Evolutionary conservation across 371 early-diverging fungal genomes (phyloP).

Genomic region (Zopfochytrium polystomum): DNA sequence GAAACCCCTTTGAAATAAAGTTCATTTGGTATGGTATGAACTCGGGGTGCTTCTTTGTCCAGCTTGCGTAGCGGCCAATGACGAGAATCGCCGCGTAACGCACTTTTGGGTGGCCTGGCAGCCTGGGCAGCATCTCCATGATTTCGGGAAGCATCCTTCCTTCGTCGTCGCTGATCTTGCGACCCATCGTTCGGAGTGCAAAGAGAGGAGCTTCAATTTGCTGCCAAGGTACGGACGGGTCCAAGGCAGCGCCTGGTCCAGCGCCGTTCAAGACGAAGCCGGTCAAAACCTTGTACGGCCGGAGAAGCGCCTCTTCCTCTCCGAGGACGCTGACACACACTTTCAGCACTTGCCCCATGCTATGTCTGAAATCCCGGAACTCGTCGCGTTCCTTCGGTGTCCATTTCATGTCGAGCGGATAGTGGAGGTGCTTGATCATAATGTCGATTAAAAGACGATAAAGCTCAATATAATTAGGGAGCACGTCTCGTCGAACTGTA

Average conservation of each 20-base stretch:
- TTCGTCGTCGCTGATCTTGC: slow-evolving; percentile 69
- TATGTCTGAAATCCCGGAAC: slow-evolving; percentile 90
- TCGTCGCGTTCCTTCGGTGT: slow-evolving; percentile 87
- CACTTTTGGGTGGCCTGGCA: slow-evolving; percentile 87
- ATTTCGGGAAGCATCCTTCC: slow-evolving; percentile 78
- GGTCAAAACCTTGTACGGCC: slow-evolving; percentile 53
- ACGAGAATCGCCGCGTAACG: slow-evolving; percentile 93
- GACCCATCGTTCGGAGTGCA: slow-evolving; percentile 88
- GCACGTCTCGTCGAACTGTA: too few relatives aligned
- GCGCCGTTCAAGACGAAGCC: slow-evolving; percentile 33
- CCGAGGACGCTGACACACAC: slow-evolving; percentile 85
- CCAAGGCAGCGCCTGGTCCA: slow-evolving; percentile 34
- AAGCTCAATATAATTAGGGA: slow-evolving; percentile 60
- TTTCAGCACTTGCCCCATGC: slow-evolving; percentile 95
- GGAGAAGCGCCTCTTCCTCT: slow-evolving; percentile 64
- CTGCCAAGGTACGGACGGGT: slow-evolving; percentile 68
- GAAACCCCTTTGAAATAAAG: slow-evolving; percentile 79
- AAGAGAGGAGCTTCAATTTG: slow-evolving; percentile 91
- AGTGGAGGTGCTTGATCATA: slow-evolving; percentile 73
- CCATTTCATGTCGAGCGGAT: slow-evolving; percentile 70
- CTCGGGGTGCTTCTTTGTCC: slow-evolving; percentile 86
- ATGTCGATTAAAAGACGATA: slow-evolving; percentile 69
- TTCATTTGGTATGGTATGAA: slow-evolving; percentile 84
- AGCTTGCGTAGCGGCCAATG: slow-evolving; percentile 89
- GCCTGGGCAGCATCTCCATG: slow-evolving; percentile 77